phyloP scores from a whole-genome alignment of 768 basidiomycete species.

The Nevesoporus exiguus region DNA sequence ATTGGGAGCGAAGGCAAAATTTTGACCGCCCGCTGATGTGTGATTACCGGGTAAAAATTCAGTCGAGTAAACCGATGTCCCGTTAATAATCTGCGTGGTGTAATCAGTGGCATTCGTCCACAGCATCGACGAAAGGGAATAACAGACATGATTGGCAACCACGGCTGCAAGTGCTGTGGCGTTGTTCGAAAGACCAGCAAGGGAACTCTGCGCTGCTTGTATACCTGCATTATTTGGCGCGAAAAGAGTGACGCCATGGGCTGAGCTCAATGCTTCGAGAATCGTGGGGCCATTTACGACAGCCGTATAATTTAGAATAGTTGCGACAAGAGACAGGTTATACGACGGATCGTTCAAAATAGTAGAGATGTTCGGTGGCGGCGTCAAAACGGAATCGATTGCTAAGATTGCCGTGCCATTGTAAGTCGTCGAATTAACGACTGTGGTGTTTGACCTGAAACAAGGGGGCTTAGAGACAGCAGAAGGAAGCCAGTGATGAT shows the following conservation, averaged over 20 bases:
- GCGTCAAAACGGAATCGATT: conserved; percentile 47
- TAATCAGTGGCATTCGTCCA: not conserved
- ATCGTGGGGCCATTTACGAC: conserved; percentile 25
- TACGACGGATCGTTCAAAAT: conserved; percentile 37
- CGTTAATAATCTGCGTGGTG: conserved; percentile 56
- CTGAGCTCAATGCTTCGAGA: conserved; percentile 31
- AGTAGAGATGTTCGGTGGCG: conserved; percentile 46
- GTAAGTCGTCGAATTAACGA: conserved; percentile 38
- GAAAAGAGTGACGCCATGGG: conserved; percentile 63
- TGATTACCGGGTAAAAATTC: conserved; percentile 38
- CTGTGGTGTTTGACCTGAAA: conserved; percentile 32
- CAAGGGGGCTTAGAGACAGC: not conserved
- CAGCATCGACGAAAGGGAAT: not conserved
- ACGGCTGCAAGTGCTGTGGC: conserved; percentile 42
- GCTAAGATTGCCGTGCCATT: conserved; percentile 45
- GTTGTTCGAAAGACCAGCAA: conserved; percentile 41
- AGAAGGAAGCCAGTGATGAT: conserved; percentile 3
- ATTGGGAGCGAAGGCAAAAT: conserved; percentile 50
- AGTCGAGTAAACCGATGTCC: conserved; percentile 62
- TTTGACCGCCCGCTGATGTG: conserved; percentile 57
- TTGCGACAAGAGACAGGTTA: conserved; percentile 37
- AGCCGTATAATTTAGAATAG: conserved; percentile 14
- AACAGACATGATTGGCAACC: conserved; percentile 57
- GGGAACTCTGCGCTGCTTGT: conserved; percentile 31
- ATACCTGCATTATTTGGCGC: conserved; percentile 57